phyloP scores from a whole-genome alignment of 2,329 filamentous ascomycete genomes.

The Dactylonectria macrodidyma region DNA sequence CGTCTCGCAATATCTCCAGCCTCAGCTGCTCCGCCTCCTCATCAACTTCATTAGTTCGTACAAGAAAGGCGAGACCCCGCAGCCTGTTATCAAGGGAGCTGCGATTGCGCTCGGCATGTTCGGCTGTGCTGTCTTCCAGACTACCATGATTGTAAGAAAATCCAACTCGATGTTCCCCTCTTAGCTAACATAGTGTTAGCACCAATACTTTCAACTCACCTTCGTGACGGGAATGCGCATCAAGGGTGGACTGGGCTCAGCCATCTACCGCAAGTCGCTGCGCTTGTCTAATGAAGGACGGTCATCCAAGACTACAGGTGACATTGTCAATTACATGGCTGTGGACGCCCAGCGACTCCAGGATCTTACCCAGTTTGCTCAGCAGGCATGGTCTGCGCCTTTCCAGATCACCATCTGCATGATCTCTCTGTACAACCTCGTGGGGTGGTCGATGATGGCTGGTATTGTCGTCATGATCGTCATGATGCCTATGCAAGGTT shows the following conservation, averaged over 20 bases:
- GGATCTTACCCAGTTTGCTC: constrained; percentile 94
- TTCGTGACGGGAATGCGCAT: constrained; percentile 98
- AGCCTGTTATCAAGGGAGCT: constrained; percentile 87
- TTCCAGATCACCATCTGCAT: constrained; percentile 98
- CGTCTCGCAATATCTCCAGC: constrained; percentile 87
- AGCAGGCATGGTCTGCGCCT: constrained; percentile 96
- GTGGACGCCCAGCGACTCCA: constrained; percentile 96
- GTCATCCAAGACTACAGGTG: constrained; percentile 89
- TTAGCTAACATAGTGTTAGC: constrained; percentile 56
- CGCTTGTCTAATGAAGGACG: constrained; percentile 94
- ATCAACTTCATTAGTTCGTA: constrained; percentile 91
- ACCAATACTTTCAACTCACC: constrained; percentile 97
- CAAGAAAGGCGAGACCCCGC: constrained; percentile 69
- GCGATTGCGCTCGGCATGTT: constrained; percentile 96
- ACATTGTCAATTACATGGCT: constrained; percentile 99
- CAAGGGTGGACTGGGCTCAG: constrained; percentile 89
- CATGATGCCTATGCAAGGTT: constrained; percentile 96
- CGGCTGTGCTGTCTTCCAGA: constrained; percentile 86
- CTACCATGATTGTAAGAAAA: constrained; percentile 76
- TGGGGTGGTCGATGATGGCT: constrained; percentile 95
- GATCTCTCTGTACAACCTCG: constrained; percentile 94
- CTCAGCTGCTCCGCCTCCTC: constrained; percentile 87
- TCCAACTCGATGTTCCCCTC: background rate
- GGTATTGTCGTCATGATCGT: constrained; percentile 95
- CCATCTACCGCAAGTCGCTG: constrained; percentile 94